Evolutionary conservation across 331 rosid species (phyloP).

Genomic region (Quercus lobata): DNA sequence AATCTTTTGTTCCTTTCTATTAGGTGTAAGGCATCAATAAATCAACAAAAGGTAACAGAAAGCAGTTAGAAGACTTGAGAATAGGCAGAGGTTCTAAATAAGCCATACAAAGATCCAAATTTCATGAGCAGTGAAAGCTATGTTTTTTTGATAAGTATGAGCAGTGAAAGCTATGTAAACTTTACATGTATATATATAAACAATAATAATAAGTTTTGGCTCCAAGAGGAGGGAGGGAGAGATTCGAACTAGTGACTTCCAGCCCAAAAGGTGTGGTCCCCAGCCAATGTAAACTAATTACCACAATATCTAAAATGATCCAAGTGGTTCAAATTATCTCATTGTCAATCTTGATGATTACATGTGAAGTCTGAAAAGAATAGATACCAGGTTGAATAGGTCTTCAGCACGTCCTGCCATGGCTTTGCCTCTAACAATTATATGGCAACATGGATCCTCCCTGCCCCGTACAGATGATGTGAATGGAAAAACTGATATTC

Average conservation of each 20-base stretch:
- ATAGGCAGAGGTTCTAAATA: background rate
- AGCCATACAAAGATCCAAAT: background rate
- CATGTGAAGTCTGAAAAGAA: background rate
- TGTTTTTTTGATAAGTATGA: too few species aligned
- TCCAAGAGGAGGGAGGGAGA: too few species aligned
- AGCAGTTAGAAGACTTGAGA: background rate
- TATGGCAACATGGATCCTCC: conserved; percentile 78
- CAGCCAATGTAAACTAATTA: too few species aligned
- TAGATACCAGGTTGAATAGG: conserved; percentile 75
- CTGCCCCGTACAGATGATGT: conserved; percentile 81
- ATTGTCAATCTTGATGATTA: background rate
- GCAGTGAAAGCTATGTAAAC: background rate
- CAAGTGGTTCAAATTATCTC: background rate
- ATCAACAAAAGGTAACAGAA: background rate
- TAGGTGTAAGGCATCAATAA: too few species aligned
- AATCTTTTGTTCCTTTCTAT: too few species aligned
- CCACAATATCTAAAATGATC: background rate
- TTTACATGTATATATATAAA: too few species aligned
- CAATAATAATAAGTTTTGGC: too few species aligned
- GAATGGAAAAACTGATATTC: conserved; percentile 92
- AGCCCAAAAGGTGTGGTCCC: too few species aligned
- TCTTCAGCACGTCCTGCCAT: conserved; percentile 88
- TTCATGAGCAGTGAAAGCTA: background rate
- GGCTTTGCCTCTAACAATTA: conserved; percentile 93
- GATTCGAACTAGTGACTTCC: too few species aligned